Percentiles rank a stretch among this genome's conserved stretches.
Evolutionary conservation across 805 yeast species (phyloP).

Genomic region (Phaffomyces opuntiae): DNA sequence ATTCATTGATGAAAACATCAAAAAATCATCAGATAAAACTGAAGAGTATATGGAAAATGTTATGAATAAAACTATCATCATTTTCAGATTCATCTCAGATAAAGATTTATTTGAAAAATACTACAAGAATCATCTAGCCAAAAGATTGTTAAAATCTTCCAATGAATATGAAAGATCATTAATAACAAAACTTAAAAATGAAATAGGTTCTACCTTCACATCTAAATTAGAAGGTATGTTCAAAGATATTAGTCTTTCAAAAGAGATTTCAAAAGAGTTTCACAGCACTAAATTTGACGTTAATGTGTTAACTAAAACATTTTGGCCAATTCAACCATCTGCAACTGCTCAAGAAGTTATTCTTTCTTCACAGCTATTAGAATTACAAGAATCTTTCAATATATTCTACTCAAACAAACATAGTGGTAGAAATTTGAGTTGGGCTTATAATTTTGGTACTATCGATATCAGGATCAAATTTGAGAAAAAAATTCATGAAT

Average conservation of each 20-base stretch:
- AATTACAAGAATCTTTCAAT: slow-evolving; percentile 40
- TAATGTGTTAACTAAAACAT: slow-evolving; percentile 51
- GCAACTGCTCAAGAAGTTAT: slow-evolving; percentile 24
- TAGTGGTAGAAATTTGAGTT: slow-evolving; percentile 52
- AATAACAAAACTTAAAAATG: slow-evolving; percentile 62
- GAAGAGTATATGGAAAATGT: slow-evolving; percentile 38
- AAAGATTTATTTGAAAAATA: slow-evolving; percentile 82
- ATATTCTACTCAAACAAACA: slow-evolving; percentile 43
- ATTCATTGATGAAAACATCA: slow-evolving; percentile 51
- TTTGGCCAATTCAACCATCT: slow-evolving; percentile 56
- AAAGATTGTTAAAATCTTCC: slow-evolving; percentile 51
- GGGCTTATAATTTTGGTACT: slow-evolving; percentile 83
- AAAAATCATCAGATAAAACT: slow-evolving; percentile 40
- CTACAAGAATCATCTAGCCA: slow-evolving; percentile 82
- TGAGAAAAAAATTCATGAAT: slow-evolving; percentile 63
- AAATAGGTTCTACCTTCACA: slow-evolving; percentile 73
- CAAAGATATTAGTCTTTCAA: slow-evolving; percentile 61
- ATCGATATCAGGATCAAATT: slow-evolving; percentile 72
- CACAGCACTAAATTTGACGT: slow-evolving; percentile 36
- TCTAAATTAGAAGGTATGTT: slow-evolving; percentile 83
- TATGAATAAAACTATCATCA: slow-evolving; percentile 47
- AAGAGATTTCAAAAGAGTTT: slow-evolving; percentile 39
- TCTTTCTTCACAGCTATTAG: slow-evolving; percentile 38
- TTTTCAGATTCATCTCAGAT: slow-evolving; percentile 66
- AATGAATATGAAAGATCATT: slow-evolving; percentile 64